phyloP scores from a whole-genome alignment of 1,284 basidiomycete genomes.

The Athelia sp. region DNA sequence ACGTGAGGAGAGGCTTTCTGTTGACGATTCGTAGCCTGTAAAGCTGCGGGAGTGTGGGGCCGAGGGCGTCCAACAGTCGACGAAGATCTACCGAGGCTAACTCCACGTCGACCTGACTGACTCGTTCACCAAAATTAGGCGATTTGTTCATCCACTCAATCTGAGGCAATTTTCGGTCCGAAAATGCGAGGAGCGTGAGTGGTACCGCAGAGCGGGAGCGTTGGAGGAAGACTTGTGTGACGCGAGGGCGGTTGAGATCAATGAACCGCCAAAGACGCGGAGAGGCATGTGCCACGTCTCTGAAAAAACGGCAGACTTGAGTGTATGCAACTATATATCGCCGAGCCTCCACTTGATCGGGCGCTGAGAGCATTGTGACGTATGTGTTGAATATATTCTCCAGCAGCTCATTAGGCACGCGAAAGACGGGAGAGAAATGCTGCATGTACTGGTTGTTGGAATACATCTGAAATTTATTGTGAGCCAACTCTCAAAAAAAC shows the following conservation, averaged over 20 bases:
- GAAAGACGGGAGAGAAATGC: not conserved
- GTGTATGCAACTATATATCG: not conserved
- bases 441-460: no score
- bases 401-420: not conserved
- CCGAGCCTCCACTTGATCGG: not conserved
- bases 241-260: not conserved
- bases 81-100: not conserved
- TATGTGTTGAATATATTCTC: not conserved
- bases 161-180: not conserved
- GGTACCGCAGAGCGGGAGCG: not conserved
- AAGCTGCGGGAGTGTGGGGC: not conserved
- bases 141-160: not conserved
- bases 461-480: no score
- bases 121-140: not conserved
- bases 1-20: not conserved
- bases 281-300: not conserved
- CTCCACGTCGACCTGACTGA: not conserved
- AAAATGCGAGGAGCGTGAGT: not conserved
- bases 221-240: not conserved
- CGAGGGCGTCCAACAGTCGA: not conserved
- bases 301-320: not conserved
- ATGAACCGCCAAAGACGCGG: not conserved
- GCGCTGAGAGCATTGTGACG: not conserved
- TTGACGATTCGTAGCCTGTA: not conserved
- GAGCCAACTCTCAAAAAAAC: no score